Evolutionary conservation across 1,284 basidiomycete species (phyloP), one percentile per base, ranked within the genome.

Genomic region (Rhodotorula sp.): DNA sequence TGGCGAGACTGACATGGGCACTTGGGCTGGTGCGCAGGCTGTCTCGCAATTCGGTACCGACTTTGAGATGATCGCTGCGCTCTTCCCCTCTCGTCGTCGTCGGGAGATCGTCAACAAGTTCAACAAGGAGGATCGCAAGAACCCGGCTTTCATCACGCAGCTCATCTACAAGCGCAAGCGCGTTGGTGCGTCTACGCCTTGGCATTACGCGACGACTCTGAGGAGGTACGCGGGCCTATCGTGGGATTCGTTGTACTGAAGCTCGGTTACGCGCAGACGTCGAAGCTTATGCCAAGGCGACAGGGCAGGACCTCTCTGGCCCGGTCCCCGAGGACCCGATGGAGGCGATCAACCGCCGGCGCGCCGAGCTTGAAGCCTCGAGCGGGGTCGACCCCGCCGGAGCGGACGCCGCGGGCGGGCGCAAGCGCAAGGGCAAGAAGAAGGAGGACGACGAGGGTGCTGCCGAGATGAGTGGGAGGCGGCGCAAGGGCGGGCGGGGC

Each of bases 91-190:
- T 23, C 88, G 93, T n/a, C 90, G 91, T 78, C 86, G 93, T 23
- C 91, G 90, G 77, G 88, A 91, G 58, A 93, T 93, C 82, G 93
- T 93, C 82, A 90, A 90, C 78, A 96, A 96, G 81, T 95, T 92
- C 84, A 92, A 91, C 77, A 85, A 88, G 0, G 92, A 95, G 81
- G 93, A 95, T 80, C 90, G 87, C 81, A 88, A 86, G 78, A 89
- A 93, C 78, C 85, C 88, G 42, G 85, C 75, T 27, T 46, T 63
- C 27, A 77, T 81, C 46, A 80, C 79, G 8, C 63, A 67, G 7
- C 79, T 80, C 17, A 66, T 81, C 12, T 75, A 67, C 62, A 64
- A 53, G 34, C 72, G 72, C 55, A 77, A 79, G 63, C 65, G 64
- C 21, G 68, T 77, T 54, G 66, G 74, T 78, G 9, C 59, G 74